Conservation (phyloP, 805 yeast species). For the Pichia occidentalis region DNA sequence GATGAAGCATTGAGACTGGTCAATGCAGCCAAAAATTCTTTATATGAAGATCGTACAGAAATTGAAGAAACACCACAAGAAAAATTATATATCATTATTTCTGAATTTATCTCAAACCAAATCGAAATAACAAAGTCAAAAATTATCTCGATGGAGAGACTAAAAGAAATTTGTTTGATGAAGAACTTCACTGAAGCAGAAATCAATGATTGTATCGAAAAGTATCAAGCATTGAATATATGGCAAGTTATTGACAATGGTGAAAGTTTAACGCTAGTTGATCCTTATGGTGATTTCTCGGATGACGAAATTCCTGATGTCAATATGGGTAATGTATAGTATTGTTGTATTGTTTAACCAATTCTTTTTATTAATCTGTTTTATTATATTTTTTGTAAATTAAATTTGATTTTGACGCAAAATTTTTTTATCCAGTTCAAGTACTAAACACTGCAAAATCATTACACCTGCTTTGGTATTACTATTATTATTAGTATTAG, state of each 20-base stretch:
- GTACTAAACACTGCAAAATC: background rate
- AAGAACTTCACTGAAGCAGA: slow-evolving; percentile 82
- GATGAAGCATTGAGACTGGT: slow-evolving; percentile 90
- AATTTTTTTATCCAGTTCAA: too few species aligned
- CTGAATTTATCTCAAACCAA: slow-evolving; percentile 32
- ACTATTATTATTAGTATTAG: background rate
- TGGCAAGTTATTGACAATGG: slow-evolving; percentile 76
- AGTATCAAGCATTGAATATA: slow-evolving; percentile 63
- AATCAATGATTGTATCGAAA: slow-evolving; percentile 65
- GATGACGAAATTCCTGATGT: slow-evolving; percentile 8
- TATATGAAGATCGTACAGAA: slow-evolving; percentile 46
- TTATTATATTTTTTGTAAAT: slow-evolving; percentile 3
- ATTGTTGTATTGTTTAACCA: background rate
- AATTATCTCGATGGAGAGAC: slow-evolving; percentile 37
- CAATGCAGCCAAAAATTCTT: slow-evolving; percentile 80
- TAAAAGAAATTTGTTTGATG: slow-evolving; percentile 61
- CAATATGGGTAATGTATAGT: too few species aligned
- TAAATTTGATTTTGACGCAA: too few species aligned
- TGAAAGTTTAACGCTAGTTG: slow-evolving; percentile 52
- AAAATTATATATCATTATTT: slow-evolving; percentile 65
- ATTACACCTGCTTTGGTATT: background rate
- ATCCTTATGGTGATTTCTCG: slow-evolving; percentile 23
- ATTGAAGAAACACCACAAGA: slow-evolving; percentile 64
- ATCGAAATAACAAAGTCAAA: slow-evolving; percentile 25
- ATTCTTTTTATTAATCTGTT: background rate